phyloP scores from a whole-genome alignment of 75 land plant species.

The Chamaecyparis obtusa region DNA sequence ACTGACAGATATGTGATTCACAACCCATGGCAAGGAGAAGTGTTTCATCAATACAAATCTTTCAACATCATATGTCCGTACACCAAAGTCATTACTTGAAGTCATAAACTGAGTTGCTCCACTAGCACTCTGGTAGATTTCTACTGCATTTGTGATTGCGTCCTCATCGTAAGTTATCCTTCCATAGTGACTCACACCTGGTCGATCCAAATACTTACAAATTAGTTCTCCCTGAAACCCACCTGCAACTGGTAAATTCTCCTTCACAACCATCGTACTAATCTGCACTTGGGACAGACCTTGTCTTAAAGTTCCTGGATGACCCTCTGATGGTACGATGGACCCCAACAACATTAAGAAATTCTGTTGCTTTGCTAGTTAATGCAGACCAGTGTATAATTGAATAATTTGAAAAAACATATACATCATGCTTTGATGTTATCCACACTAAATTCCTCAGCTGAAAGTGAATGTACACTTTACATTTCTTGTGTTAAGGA shows the following conservation, averaged over 20 bases:
- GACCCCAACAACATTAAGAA: conserved; percentile 84
- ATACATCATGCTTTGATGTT: conserved; percentile 96
- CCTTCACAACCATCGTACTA: conserved; percentile 82
- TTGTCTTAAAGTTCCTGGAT: conserved; percentile 43
- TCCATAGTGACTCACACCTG: conserved; percentile 72
- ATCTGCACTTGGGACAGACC: conserved; percentile 75
- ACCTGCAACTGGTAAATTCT: conserved; percentile 80
- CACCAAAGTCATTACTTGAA: conserved; percentile 91
- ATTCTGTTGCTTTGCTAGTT: conserved; percentile 48
- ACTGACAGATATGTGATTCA: conserved; percentile 87
- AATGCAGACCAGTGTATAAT: conserved; percentile 83
- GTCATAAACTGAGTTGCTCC: conserved; percentile 81
- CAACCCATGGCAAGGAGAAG: conserved; percentile 84
- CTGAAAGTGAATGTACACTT: conserved; percentile 87
- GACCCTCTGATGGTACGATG: conserved; percentile 66
- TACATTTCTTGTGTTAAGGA: conserved; percentile 76
- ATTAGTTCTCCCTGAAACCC: conserved; percentile 90
- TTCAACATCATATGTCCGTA: conserved; percentile 76
- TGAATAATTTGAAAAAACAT: conserved; percentile 72
- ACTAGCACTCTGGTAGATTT: conserved; percentile 76
- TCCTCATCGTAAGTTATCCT: conserved; percentile 89
- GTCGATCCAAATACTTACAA: conserved; percentile 77
- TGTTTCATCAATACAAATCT: conserved; percentile 61
- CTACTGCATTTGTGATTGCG: conserved; percentile 96
- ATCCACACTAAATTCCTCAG: conserved; percentile 93